phyloP scores from a whole-genome alignment of 257 asterid genomes.

The Paraleonurus japonicus region DNA sequence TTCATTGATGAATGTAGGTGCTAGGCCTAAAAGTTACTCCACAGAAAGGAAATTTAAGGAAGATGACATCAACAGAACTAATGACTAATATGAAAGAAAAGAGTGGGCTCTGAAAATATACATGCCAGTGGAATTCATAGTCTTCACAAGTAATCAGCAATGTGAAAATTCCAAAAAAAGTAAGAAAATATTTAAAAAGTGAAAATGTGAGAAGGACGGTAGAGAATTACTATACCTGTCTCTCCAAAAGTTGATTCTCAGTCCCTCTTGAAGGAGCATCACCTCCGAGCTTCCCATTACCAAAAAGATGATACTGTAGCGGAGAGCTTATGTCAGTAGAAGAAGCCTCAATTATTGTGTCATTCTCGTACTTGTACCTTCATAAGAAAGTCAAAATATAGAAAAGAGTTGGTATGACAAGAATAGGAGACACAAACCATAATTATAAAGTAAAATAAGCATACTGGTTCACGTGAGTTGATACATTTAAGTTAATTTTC shows the following conservation, averaged over 20 bases:
- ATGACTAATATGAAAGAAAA: not conserved
- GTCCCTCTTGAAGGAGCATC: conserved; percentile 84
- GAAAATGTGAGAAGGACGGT: conserved; percentile 6
- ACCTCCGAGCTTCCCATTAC: conserved; percentile 78
- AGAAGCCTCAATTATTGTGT: conserved; percentile 84
- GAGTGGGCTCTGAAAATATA: not conserved
- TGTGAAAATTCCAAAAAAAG: not conserved
- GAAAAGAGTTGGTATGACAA: conserved; percentile 10
- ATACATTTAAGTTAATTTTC: conserved; percentile 1
- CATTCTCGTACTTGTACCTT: conserved; percentile 95
- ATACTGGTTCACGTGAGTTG: not conserved
- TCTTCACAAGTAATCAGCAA: conserved; percentile 15
- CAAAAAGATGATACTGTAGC: conserved; percentile 86
- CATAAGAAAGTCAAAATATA: conserved; percentile 14
- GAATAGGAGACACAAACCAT: conserved; percentile 9
- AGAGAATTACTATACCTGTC: conserved; percentile 61
- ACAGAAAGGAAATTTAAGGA: not conserved
- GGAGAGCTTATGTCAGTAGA: conserved; percentile 87
- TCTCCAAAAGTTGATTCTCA: conserved; percentile 95
- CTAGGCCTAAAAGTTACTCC: conserved; percentile 5
- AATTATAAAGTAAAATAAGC: not conserved
- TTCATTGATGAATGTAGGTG: conserved; percentile 1
- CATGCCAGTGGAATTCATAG: not conserved
- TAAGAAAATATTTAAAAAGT: not conserved
- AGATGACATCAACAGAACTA: conserved; percentile 22